Base-by-base conservation (phyloP, 257 asterid genomes). In the Orobanche coerulescens region DNA sequence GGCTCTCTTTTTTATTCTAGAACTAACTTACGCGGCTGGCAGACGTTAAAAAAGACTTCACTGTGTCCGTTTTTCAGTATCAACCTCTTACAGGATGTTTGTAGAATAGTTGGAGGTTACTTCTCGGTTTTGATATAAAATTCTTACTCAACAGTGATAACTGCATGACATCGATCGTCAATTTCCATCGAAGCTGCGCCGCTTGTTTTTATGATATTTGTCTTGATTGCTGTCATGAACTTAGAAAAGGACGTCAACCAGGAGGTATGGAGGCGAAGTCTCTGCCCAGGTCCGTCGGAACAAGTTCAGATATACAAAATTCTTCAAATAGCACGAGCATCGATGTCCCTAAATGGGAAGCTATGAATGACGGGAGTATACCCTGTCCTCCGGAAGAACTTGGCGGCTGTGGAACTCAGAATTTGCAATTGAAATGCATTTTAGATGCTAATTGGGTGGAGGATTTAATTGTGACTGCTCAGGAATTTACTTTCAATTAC, bases 101-200 rank as follows among this genome's bases (percentile, higher is more conserved):
- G 25, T 0, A 18, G 59, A 23, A 44, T 19, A 22, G 25, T 26
- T 14, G 37, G 47, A 37, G 26, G 13, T 42, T 25, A 23, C 59
- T 22, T 52, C 62, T 73, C 57, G 48, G 37, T 51, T 63, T 43
- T 48, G 53, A 50, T 31, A 48, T 66, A 56, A 60, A 44, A 39
- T 50, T 24, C 66, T 66, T 66, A 58, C 65, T 71, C 24, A 55
- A 74, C 94, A 88, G 96, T 68, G 84, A 88, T 66, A 83, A 65
- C 69, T 88, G 96, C 92, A 83, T 76, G 71, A 83, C 93, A 57
- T 88, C 96, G 54, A 81, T 88, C 15, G 83, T 75, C 66, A 85
- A 88, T 76, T 81, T 85, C 73, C 95, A 85, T 28, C 74, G 96
- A 71, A 81, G 87, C 77, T 85, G 96, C 64, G 68, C 78, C 20